A percentile compares a stretch with the other conserved stretches of the same genome.
phyloP scores from a whole-genome alignment of 345 rosid species.

The Hirschfeldia incana region DNA sequence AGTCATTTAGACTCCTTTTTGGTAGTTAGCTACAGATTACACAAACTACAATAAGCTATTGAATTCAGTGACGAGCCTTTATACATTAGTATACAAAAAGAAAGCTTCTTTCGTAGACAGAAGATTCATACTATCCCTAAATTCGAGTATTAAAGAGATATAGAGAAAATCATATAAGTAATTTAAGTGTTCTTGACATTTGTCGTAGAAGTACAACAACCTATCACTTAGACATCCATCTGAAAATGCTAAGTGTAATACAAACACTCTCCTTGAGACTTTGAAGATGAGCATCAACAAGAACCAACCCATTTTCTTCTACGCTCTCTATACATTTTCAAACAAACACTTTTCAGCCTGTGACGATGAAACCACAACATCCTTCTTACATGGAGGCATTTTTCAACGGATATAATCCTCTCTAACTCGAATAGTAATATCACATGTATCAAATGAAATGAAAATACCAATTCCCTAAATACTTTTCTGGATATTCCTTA shows the following conservation, averaged over 20 bases:
- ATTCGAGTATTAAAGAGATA: not conserved
- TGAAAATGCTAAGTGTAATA: constrained; percentile 57
- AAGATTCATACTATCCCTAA: not conserved
- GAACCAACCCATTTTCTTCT: constrained; percentile 50
- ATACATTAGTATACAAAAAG: too few species aligned
- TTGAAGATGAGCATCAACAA: constrained; percentile 60
- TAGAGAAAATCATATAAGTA: not conserved
- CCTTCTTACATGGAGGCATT: not conserved
- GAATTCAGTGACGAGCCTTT: too few species aligned
- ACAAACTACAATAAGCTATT: not conserved
- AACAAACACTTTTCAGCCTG: constrained; percentile 41
- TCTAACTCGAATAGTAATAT: not conserved
- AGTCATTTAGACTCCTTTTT: too few species aligned
- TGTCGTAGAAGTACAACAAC: constrained; percentile 23
- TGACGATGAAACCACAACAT: constrained; percentile 12
- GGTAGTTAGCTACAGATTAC: too few species aligned
- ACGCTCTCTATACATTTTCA: constrained; percentile 43
- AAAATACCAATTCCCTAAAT: not conserved
- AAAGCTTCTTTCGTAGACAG: not conserved
- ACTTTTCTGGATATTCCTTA: too few species aligned
- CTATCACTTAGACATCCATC: constrained; percentile 36
- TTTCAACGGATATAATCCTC: not conserved
- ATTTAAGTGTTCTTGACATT: not conserved
- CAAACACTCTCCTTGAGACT: constrained; percentile 47
- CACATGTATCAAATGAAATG: not conserved